Evolutionary conservation across 148 eudicot species (phyloP).

Genomic region (Vaccinium macrocarpon): DNA sequence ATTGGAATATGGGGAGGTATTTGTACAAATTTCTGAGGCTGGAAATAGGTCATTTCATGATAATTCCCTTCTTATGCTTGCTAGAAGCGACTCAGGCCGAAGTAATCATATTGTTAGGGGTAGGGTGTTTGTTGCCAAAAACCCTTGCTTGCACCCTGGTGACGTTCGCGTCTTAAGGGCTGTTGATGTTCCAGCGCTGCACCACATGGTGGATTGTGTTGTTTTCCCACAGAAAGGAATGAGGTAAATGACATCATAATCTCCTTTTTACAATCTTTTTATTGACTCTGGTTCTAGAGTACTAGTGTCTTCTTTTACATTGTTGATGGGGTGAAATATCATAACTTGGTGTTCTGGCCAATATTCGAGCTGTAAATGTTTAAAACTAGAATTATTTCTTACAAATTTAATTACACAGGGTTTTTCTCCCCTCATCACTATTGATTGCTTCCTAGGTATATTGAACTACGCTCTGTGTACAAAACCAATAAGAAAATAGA

Average conservation of each 20-base stretch:
- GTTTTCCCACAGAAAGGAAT: conserved; percentile 30
- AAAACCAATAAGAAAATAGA: neutral
- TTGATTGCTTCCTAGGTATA: neutral
- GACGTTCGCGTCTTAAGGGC: conserved; percentile 25
- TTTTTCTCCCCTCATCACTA: neutral
- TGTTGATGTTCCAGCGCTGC: conserved; percentile 24
- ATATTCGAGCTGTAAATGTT: neutral
- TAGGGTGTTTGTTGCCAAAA: conserved; percentile 25
- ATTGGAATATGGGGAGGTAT: conserved; percentile 31
- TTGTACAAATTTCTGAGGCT: conserved; percentile 24
- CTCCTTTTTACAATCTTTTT: neutral
- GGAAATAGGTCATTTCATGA: conserved; percentile 25
- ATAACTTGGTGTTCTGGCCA: neutral
- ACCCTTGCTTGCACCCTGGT: conserved; percentile 31
- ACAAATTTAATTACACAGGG: neutral
- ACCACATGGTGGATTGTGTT: conserved; percentile 30
- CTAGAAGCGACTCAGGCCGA: conserved; percentile 12
- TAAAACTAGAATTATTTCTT: neutral
- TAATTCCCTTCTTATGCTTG: conserved; percentile 8
- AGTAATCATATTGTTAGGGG: conserved; percentile 14
- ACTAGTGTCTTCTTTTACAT: neutral
- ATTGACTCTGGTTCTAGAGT: neutral
- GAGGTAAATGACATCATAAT: conserved; percentile 13
- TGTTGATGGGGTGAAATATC: neutral
- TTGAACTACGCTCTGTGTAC: neutral